Evolutionary conservation across 768 basidiomycete genomes (phyloP).

Genomic region (Leucogyrophana mollusca): DNA sequence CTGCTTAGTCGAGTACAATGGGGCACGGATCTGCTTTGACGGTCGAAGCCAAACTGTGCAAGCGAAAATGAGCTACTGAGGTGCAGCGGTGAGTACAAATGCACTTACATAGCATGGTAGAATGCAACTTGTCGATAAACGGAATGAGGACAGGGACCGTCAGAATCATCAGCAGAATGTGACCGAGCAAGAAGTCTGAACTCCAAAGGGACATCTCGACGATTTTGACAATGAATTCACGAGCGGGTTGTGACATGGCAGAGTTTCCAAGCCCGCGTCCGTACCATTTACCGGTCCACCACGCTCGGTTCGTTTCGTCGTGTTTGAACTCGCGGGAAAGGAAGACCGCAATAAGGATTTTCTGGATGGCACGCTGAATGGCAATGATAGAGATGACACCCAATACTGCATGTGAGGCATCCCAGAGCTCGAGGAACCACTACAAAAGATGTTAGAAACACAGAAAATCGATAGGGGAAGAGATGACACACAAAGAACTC

Average conservation of each 20-base stretch:
- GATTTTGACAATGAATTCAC: conserved; percentile 97
- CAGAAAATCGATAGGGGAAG: conserved; percentile 31
- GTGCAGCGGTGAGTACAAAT: conserved; percentile 2
- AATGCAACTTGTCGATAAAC: conserved; percentile 84
- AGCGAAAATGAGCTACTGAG: conserved; percentile 11
- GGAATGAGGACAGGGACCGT: conserved; percentile 85
- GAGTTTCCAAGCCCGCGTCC: conserved; percentile 89
- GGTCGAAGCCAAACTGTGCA: conserved; percentile 95
- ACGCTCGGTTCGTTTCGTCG: conserved; percentile 96
- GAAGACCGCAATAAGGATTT: conserved; percentile 91
- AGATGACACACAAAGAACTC: conserved; percentile 83
- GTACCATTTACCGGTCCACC: conserved; percentile 99
- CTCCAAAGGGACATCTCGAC: conserved; percentile 98
- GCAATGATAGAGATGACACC: conserved; percentile 88
- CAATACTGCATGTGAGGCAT: conserved; percentile 93
- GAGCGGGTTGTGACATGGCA: conserved; percentile 91
- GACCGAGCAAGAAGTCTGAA: conserved; percentile 88
- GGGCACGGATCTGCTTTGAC: conserved; percentile 90
- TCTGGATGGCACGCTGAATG: conserved; percentile 90
- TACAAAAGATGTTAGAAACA: conserved; percentile 27
- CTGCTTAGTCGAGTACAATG: conserved; percentile 92
- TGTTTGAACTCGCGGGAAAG: conserved; percentile 97
- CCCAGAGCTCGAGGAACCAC: conserved; percentile 98
- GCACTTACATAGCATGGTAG: conserved; percentile 85
- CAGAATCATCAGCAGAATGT: conserved; percentile 83